Conservation (phyloP, 768 basidiomycete species). For the Boletus pseudo-olivaceus region DNA sequence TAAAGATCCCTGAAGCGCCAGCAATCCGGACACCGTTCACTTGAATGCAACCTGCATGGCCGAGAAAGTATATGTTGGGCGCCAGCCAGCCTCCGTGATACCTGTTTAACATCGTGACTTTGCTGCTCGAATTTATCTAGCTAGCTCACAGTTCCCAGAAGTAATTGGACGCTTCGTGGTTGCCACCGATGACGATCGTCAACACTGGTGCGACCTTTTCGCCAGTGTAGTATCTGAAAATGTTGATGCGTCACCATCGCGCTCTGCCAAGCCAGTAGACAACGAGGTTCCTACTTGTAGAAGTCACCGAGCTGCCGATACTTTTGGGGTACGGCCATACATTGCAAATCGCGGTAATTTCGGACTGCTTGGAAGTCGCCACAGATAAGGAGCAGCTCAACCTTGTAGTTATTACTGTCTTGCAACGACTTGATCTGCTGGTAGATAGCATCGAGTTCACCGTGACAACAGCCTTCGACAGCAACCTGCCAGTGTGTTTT, state of each 20-base stretch:
- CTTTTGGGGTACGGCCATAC: constrained; percentile 89
- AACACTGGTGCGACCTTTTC: constrained; percentile 77
- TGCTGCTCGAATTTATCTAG: background rate
- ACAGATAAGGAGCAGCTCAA: constrained; percentile 87
- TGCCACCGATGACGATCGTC: constrained; percentile 95
- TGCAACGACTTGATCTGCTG: constrained; percentile 63
- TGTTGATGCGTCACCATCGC: constrained; percentile 1
- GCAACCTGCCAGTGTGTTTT: constrained; percentile 56
- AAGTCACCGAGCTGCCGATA: constrained; percentile 85
- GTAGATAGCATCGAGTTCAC: constrained; percentile 88
- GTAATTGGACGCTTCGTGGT: constrained; percentile 96
- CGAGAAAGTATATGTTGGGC: constrained; percentile 94
- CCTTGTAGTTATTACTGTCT: constrained; percentile 52
- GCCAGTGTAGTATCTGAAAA: constrained; percentile 79
- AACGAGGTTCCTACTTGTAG: constrained; percentile 49
- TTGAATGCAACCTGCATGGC: constrained; percentile 83
- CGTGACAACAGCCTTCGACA: constrained; percentile 94
- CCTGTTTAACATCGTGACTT: constrained; percentile 36
- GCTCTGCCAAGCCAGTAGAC: background rate
- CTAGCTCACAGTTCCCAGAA: constrained; percentile 85
- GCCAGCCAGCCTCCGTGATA: constrained; percentile 98
- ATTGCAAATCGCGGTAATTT: constrained; percentile 78
- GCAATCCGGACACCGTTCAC: constrained; percentile 87
- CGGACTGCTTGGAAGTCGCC: constrained; percentile 96
- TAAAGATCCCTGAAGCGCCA: constrained; percentile 92